Evolutionary conservation across 768 basidiomycete species (phyloP), one percentile per base, ranked within the genome.

Genomic region (Tulasnella sp.): DNA sequence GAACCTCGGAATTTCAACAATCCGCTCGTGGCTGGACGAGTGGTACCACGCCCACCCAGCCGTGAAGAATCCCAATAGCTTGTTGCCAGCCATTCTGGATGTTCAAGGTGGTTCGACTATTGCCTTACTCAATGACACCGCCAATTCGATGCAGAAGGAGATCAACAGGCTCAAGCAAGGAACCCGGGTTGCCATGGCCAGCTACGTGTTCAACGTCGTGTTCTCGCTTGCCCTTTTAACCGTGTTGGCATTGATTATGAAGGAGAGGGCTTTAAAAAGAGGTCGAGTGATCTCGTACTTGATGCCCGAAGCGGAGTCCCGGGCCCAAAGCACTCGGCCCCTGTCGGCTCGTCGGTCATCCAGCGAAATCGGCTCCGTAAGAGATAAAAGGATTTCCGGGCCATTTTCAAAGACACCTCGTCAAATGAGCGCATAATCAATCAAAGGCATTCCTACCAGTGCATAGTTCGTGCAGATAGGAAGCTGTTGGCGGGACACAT

Each of bases 41-140:
- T 77, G 77, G 77, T 77, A 77, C 40, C 5, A n/a, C 1, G 77
- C 42, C 7, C 77, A 77, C 39, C 35, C 77, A 18, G 37, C 18
- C 48, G 32, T 75, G 26, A 51, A 73, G 51, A 6, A 51, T 51
- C 10, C 51, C 11, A 73, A 42, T 20, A 73, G 13, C 71, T 32
- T 35, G 11, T 35, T 29, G 10, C 61, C 61, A 18, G 29, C 11
- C 26, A 26, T 10, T 29, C 26, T 67, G 61, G 32, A 32, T 0
- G 15, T 26, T 13, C 16, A 67, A 3, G 7, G 11, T 67, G 13
- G 26, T 29, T 35, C 61, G 61, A 35, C 32, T 15, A 67, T 67
- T 15, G 10, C 61, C 13, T 67, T 29, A 35, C 61, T 67, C 61
- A 67, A 67, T 3, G 32, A 35, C 61, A 26, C 26, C 29, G 32